Percentiles rank a stretch among this genome's conserved stretches.
Evolutionary conservation across 2,329 filamentous ascomycete genomes (phyloP).

Genomic region (Teratosphaeria epicoccoides): DNA sequence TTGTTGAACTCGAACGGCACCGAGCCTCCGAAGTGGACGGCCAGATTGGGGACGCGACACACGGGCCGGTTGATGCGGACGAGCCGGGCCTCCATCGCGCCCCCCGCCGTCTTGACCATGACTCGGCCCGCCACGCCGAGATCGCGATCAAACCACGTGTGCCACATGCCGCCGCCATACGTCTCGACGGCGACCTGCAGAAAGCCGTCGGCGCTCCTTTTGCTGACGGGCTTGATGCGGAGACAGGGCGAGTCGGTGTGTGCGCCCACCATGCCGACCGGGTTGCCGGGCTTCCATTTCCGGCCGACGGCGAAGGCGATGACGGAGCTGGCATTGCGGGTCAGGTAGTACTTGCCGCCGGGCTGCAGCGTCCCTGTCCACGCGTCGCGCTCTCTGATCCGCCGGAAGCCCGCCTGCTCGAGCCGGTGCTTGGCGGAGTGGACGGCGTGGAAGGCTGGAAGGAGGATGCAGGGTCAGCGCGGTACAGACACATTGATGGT

Average conservation of each 20-base stretch:
- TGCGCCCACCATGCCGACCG: conserved; percentile 83
- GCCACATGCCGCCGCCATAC: conserved; percentile 94
- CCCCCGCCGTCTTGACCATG: conserved; percentile 57
- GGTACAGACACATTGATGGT: not conserved
- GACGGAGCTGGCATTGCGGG: conserved; percentile 83
- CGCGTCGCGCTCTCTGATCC: conserved; percentile 77
- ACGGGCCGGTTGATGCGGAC: conserved; percentile 87
- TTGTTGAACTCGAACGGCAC: conserved; percentile 90
- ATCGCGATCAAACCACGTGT: conserved; percentile 96
- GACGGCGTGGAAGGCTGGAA: conserved; percentile 83
- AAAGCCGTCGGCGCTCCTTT: conserved; percentile 76
- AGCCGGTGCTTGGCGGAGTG: conserved; percentile 65
- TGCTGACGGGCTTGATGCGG: conserved; percentile 87
- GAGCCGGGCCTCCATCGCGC: conserved; percentile 69
- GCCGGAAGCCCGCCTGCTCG: conserved; percentile 71
- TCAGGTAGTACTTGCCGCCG: conserved; percentile 93
- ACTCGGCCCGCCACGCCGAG: conserved; percentile 80
- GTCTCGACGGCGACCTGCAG: conserved; percentile 92
- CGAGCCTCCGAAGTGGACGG: conserved; percentile 84
- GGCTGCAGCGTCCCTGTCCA: conserved; percentile 72
- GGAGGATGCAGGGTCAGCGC: not conserved
- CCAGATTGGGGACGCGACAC: conserved; percentile 82
- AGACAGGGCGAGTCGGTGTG: conserved; percentile 93
- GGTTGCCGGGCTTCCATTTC: conserved; percentile 85
- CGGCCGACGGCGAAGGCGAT: conserved; percentile 85